These are phyloP conservation scores for Aureobasidium zeae DNA, from an alignment of 2,329 filamentous ascomycete species.

Conservation along the genomic window DNA sequence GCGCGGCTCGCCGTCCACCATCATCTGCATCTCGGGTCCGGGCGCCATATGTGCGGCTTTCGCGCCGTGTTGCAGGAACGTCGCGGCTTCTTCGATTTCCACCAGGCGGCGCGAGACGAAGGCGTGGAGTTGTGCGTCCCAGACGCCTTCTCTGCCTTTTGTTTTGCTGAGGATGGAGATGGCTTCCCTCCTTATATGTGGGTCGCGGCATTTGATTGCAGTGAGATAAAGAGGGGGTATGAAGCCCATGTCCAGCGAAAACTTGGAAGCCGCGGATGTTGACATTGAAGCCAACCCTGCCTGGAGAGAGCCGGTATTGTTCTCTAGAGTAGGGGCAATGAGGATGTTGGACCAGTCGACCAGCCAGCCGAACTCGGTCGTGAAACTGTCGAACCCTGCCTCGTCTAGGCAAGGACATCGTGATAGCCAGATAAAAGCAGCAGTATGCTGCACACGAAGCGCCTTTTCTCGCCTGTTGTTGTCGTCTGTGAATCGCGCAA, in stretches of 20 bases:
- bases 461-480: constrained; percentile 1
- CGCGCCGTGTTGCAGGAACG: neutral
- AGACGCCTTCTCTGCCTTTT: constrained; percentile 20
- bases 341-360: constrained; percentile 13
- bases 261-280: constrained; percentile 15
- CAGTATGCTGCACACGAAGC: constrained; percentile 19
- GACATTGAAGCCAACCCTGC: constrained; percentile 12
- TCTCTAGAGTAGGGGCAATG: neutral
- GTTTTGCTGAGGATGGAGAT: constrained; percentile 19
- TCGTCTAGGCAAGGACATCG: constrained; percentile 18
- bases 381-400: constrained; percentile 17
- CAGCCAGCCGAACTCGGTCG: constrained; percentile 19
- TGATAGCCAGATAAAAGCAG: constrained; percentile 19
- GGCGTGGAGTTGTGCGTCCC: constrained; percentile 19
- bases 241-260: constrained; percentile 24
- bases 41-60: neutral
- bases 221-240: constrained; percentile 22
- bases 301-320: neutral
- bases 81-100: constrained; percentile 22
- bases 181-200: constrained; percentile 19
- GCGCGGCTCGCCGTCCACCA: neutral
- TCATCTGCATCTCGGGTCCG: constrained; percentile 1
- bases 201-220: constrained; percentile 23
- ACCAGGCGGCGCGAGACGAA: constrained; percentile 25
- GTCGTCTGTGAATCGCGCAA: neutral